Evolutionary conservation across 2,329 filamentous ascomycete genomes (phyloP).

Genomic region (Paecilomyces dactylethromorphus): DNA sequence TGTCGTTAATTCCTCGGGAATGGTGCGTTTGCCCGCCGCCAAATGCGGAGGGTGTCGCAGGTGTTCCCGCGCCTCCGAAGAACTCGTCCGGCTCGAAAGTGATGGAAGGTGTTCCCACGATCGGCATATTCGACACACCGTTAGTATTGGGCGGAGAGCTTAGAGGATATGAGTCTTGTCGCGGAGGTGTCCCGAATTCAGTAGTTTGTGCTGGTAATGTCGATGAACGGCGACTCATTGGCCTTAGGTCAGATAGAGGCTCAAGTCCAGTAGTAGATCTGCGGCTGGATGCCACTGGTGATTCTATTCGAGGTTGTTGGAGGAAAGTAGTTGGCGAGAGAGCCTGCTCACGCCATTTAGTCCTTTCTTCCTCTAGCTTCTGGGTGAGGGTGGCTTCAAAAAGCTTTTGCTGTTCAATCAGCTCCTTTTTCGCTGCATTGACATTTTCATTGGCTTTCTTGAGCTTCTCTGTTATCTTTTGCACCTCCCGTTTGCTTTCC

Average conservation of each 20-base stretch:
- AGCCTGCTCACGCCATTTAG: constrained; percentile 50
- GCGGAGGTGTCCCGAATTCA: constrained; percentile 34
- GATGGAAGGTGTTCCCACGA: constrained; percentile 28
- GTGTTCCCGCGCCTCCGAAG: constrained; percentile 27
- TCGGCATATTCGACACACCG: constrained; percentile 11
- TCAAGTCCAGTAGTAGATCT: constrained; percentile 29
- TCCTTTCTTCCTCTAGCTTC: constrained; percentile 58
- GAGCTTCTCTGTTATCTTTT: constrained; percentile 35
- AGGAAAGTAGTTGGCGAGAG: constrained; percentile 26
- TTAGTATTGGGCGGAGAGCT: constrained; percentile 21
- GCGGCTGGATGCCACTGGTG: constrained; percentile 35
- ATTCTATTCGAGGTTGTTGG: constrained; percentile 32
- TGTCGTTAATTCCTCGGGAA: constrained; percentile 66
- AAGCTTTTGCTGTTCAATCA: constrained; percentile 53
- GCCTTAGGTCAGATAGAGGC: constrained; percentile 29
- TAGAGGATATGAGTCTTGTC: constrained; percentile 39
- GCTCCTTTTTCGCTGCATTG: constrained; percentile 49
- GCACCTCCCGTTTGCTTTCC: constrained; percentile 56
- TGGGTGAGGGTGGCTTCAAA: constrained; percentile 53
- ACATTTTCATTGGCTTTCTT: constrained; percentile 55
- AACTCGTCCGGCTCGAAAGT: constrained; percentile 45
- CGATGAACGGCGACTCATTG: constrained; percentile 35
- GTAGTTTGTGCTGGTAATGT: constrained; percentile 28
- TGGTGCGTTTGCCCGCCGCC: constrained; percentile 28
- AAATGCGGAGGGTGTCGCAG: constrained; percentile 31